phyloP scores from a whole-genome alignment of 306 rosid genomes.

The Dryas alaskensis region DNA sequence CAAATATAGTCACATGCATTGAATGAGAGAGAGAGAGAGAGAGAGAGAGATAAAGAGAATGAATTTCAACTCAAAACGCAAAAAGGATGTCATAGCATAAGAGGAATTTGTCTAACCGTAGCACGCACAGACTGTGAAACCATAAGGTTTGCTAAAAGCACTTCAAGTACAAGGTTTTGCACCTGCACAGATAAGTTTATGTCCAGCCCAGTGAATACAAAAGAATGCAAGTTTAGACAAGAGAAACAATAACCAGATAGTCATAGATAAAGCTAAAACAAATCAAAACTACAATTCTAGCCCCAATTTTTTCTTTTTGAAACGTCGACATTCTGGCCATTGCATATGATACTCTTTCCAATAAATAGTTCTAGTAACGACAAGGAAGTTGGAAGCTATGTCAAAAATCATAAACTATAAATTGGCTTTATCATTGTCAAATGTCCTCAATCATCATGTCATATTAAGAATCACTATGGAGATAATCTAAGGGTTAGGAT shows the following conservation, averaged over 20 bases:
- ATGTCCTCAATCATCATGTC: not conserved
- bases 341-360: not conserved
- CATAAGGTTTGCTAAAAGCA: constrained; percentile 64
- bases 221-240: not conserved
- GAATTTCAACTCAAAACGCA: not conserved
- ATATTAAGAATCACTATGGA: not conserved
- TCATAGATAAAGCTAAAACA: not conserved
- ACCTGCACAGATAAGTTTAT: constrained; percentile 47
- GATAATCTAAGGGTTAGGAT: not conserved
- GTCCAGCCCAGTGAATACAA: constrained; percentile 2
- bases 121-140: constrained; percentile 64
- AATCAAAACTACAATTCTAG: not conserved
- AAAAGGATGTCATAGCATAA: constrained; percentile 17
- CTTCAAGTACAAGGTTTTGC: constrained; percentile 80
- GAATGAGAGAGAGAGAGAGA: not conserved
- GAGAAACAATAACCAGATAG: not conserved
- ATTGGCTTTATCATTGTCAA: not conserved
- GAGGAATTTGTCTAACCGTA: constrained; percentile 45
- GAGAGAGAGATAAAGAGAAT: not conserved
- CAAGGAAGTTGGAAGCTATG: not conserved
- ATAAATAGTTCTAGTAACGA: not conserved
- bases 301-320: not conserved
- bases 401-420: not conserved
- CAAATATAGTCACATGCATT: constrained; percentile 24
- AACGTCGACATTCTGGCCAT: not conserved